Evolutionary conservation across 805 yeast species (phyloP), one percentile per base, ranked within the genome.

Genomic region (Ogataea corticis): DNA sequence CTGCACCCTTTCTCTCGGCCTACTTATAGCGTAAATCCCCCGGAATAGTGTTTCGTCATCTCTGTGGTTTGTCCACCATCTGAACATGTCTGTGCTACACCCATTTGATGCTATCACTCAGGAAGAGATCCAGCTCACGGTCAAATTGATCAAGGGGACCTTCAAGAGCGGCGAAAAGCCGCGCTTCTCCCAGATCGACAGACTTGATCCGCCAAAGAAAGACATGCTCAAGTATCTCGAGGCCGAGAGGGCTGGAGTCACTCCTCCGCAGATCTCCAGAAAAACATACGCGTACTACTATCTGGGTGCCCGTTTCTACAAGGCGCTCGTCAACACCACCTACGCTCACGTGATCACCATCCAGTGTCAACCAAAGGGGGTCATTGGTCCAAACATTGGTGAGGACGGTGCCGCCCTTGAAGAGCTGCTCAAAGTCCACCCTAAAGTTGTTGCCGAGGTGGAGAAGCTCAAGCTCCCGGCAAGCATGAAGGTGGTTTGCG

Each of bases 141-240:
- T 83, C 39, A 80, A 79, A 65, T 72, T 83, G 48, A 67, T 83
- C 65, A 83, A 83, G 66, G 83, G 79, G 60, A 58, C 76, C 42
- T 65, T 76, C 59, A 72, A 79, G 7, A 76, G 76, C 25, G 58
- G 67, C 15, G 76, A 72, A 35, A 69, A 73, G 54, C 79, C 82
- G 40, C 86, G 81, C 62, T 85, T 85, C 62, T 73, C 77, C 41
- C 86, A 80, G 61, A 67, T 83, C 48, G 92, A 85, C 62, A 75
- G 82, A 61, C 57, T 77, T 41, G 95, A 87, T 61, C 96, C 96
- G 23, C 91, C 95, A 49, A 87, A 87, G 74, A 69, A 76, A 55
- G 81, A 75, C 51, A 83, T 87, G 85, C 59, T 80, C 52, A 77
- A 74, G 56, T 86, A 74, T 65, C 70, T 87, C 52, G 84, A 80